These are phyloP conservation scores for Aspergillus costaricaensis DNA, from an alignment of 2,329 filamentous ascomycete species.

Conservation along the genomic window DNA sequence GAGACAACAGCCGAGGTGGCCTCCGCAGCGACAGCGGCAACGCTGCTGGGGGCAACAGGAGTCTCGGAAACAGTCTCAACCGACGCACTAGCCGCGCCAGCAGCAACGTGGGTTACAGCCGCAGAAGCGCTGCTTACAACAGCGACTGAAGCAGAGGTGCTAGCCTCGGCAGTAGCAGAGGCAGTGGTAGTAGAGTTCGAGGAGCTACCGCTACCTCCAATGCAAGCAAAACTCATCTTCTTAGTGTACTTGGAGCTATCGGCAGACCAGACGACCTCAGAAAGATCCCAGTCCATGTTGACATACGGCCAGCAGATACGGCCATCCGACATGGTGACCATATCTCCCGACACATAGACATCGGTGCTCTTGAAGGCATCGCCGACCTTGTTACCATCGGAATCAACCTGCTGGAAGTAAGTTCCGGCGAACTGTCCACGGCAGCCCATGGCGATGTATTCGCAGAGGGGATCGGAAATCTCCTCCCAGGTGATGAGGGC, in stretches of 20 bases:
- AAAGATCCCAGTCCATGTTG: constrained; percentile 45
- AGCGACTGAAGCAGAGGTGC: neutral
- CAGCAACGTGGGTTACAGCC: neutral
- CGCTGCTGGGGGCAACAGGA: neutral
- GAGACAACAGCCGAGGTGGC: neutral
- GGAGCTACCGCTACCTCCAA: constrained; percentile 20
- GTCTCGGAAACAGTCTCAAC: neutral
- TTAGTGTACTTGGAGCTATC: constrained; percentile 17
- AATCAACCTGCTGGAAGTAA: constrained; percentile 60
- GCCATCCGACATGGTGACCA: constrained; percentile 60
- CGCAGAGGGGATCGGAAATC: constrained; percentile 57
- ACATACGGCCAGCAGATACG: constrained; percentile 58
- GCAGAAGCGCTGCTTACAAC: neutral
- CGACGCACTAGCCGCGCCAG: neutral
- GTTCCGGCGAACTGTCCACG: constrained; percentile 60
- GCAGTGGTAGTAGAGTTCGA: neutral
- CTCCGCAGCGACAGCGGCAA: neutral
- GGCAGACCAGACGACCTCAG: constrained; percentile 29
- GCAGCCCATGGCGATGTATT: constrained; percentile 62
- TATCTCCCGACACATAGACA: constrained; percentile 63
- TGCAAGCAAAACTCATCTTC: constrained; percentile 30
- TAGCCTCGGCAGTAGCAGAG: neutral
- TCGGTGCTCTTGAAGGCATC: constrained; percentile 53
- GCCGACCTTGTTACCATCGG: constrained; percentile 55
- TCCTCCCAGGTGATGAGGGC: constrained; percentile 65